phyloP scores from a whole-genome alignment of 345 rosid species.

The Eucalyptus albens region DNA sequence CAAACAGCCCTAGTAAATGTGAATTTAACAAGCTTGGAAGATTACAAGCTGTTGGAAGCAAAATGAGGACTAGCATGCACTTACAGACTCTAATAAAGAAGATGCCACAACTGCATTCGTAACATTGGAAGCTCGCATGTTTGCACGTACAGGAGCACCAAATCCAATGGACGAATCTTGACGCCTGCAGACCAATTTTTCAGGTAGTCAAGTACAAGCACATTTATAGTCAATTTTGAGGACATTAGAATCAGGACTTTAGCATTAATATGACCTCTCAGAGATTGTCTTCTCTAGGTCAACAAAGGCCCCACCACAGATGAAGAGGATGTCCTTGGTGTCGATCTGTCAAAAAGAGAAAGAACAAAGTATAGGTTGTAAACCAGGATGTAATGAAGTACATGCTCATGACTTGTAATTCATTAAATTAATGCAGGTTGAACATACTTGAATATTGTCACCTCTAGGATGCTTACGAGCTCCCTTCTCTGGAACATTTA shows the following conservation, averaged over 20 bases:
- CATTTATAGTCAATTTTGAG: background rate
- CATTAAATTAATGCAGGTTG: background rate
- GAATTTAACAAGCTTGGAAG: background rate
- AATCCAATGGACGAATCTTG: conserved; percentile 99
- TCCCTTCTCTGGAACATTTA: conserved; percentile 98
- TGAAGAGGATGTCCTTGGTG: conserved; percentile 97
- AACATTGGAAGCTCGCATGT: conserved; percentile 79
- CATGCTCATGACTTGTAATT: background rate
- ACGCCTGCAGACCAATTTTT: conserved; percentile 32
- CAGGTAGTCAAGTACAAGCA: background rate
- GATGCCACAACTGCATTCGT: conserved; percentile 73
- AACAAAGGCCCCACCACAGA: conserved; percentile 96
- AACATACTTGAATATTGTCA: conserved; percentile 93
- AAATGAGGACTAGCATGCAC: background rate
- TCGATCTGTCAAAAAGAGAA: conserved; percentile 47
- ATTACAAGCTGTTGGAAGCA: background rate
- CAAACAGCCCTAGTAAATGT: background rate
- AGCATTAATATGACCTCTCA: conserved; percentile 46
- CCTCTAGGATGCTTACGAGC: conserved; percentile 99
- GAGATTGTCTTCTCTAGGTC: conserved; percentile 98
- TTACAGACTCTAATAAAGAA: conserved; percentile 84
- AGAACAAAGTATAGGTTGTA: background rate
- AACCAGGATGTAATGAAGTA: background rate
- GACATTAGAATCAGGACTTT: background rate
- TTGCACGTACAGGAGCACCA: conserved; percentile 96